phyloP scores from a whole-genome alignment of 2,329 filamentous ascomycete genomes.

The Dendryphion nanum region DNA sequence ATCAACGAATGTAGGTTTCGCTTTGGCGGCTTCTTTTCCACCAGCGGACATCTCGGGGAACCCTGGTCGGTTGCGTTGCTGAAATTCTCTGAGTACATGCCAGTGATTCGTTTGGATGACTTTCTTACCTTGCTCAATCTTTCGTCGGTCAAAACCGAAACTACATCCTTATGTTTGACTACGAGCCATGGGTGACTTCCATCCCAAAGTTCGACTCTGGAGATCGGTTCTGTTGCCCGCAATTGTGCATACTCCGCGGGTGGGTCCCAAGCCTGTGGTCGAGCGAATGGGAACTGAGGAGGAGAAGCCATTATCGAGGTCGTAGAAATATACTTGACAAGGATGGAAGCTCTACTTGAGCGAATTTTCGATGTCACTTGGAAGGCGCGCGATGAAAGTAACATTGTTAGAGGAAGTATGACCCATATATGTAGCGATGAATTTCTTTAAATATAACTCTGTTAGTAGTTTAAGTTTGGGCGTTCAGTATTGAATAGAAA shows the following conservation, averaged over 20 bases:
- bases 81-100: background rate
- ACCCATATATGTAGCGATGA: too few species aligned
- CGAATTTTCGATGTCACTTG: too few species aligned
- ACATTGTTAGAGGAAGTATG: too few species aligned
- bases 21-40: conserved; percentile 50
- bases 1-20: conserved; percentile 52
- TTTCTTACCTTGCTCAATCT: conserved; percentile 47
- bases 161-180: conserved; percentile 50
- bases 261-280: conserved; percentile 41
- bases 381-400: too few species aligned
- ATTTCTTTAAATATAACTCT: too few species aligned
- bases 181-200: conserved; percentile 50
- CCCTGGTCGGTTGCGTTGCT: conserved; percentile 34
- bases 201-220: conserved; percentile 48
- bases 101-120: background rate
- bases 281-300: conserved; percentile 52
- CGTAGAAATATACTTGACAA: too few species aligned
- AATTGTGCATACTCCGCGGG: conserved; percentile 47
- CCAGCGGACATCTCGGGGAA: conserved; percentile 51
- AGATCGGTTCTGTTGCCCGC: conserved; percentile 45
- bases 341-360: too few species aligned
- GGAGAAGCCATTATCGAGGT: background rate
- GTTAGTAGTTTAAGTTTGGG: too few species aligned
- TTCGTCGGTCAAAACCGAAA: conserved; percentile 44
- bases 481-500: too few species aligned